phyloP scores from a whole-genome alignment of 768 basidiomycete species.

The Agaricus bisporus region DNA sequence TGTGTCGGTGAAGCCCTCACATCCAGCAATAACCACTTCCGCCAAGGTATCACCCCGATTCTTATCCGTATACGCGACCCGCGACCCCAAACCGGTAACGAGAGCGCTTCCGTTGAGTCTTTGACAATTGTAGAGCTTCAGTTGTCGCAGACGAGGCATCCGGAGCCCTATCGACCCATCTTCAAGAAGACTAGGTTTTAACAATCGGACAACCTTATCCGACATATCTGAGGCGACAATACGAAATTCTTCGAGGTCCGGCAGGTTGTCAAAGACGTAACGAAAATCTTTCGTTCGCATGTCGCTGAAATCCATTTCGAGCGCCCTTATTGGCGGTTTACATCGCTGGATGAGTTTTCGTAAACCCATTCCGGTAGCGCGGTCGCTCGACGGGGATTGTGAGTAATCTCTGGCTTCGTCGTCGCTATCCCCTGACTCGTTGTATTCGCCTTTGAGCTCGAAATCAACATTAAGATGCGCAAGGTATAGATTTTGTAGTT shows the following conservation, averaged over 20 bases:
- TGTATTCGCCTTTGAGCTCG: constrained; percentile 26
- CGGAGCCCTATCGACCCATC: constrained; percentile 29
- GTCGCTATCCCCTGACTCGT: constrained; percentile 64
- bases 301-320: constrained; percentile 79
- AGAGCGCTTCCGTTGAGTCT: constrained; percentile 54
- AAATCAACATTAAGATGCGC: constrained; percentile 64
- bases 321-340: constrained; percentile 54
- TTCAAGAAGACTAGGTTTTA: constrained; percentile 34
- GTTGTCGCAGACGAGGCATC: constrained; percentile 45
- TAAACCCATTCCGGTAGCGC: constrained; percentile 75
- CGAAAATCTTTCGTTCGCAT: constrained; percentile 79
- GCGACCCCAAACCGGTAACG: constrained; percentile 43
- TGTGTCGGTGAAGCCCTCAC: constrained; percentile 24
- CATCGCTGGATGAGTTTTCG: constrained; percentile 57
- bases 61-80: constrained; percentile 36
- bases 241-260: constrained; percentile 52
- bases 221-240: constrained; percentile 83
- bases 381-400: constrained; percentile 72
- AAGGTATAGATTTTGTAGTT: constrained; percentile 54
- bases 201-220: constrained; percentile 56
- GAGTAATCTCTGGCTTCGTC: constrained; percentile 73
- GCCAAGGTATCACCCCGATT: constrained; percentile 18
- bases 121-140: constrained; percentile 59
- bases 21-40: constrained; percentile 33
- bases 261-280: constrained; percentile 57